Base-by-base conservation (phyloP, 2,329 filamentous ascomycete genomes). In the Bimuria novae-zelandiae region DNA sequence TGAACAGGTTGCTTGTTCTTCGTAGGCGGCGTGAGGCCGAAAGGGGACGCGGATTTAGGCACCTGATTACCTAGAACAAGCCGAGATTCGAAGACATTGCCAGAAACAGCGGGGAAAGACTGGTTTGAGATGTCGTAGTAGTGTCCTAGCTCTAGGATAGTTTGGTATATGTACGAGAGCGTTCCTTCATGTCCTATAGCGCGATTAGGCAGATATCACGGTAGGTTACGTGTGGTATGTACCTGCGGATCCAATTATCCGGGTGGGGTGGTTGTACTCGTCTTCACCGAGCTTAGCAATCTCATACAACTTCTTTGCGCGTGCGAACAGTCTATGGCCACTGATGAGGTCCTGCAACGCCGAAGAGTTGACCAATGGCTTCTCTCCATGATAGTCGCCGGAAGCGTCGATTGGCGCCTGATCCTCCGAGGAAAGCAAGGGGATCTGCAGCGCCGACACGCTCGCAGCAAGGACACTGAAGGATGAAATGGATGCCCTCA, bases 261-360 rank as follows among this genome's bases (percentile, higher is more conserved):
- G 68, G 7, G 76, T 72, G n/a, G 76, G 77, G 40, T 75, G 73
- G 46, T 77, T 74, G 62, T 76, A 75, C 39, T 75, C 75, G 8
- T 62, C 60, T 10, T 75, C 71, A 5, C 75, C 72, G 41, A 77
- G 68, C 55, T 77, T 77, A 3, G 76, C 76, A 36, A 76, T 72
- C 49, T 72, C 66, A 44, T 73, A 75, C 44, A 77, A 53, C 56
- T 71, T 68, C 59, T 73, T 68, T 7, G 72, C 66, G 25, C 70
- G 64, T 11, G 51, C 51, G 49, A 71, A 59, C 25, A 75, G 53
- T 19, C 65, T 61, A 12, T 74, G 66, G 14, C 63, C 63, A 14
- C 68, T 72, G 57, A 75, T 70, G 43, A 70, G 60, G 41, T 69
- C 63, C 37, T 74, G 70, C 21, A 75, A 62, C 41, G 64, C 69